Percentiles rank a stretch among this genome's conserved stretches.
phyloP scores from a whole-genome alignment of 116 monocot genomes.

The Trichopus zeylanicus region DNA sequence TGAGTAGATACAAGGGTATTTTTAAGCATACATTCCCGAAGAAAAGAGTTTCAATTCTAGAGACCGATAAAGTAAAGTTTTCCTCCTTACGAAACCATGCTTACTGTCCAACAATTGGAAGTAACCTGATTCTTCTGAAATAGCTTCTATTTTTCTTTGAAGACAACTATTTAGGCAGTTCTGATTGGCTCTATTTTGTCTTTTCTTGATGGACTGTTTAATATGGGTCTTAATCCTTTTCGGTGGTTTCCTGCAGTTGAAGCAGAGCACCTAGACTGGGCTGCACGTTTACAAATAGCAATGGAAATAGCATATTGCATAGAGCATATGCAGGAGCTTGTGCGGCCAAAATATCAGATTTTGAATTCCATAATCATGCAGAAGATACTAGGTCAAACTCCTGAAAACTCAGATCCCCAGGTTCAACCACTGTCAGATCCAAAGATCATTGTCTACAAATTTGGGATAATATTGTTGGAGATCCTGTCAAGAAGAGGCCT shows the following conservation, averaged over 20 bases:
- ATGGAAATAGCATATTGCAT: slow-evolving; percentile 80
- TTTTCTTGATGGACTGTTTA: not conserved
- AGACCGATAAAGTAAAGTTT: too few relatives aligned
- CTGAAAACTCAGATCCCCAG: slow-evolving; percentile 1
- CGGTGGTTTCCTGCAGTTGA: slow-evolving; percentile 34
- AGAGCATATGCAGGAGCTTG: slow-evolving; percentile 55
- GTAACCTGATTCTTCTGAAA: not conserved
- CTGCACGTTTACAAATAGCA: slow-evolving; percentile 40
- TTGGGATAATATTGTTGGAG: slow-evolving; percentile 51
- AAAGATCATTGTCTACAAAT: slow-evolving; percentile 28
- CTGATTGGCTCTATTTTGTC: not conserved
- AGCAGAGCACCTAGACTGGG: slow-evolving; percentile 69
- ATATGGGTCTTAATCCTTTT: not conserved
- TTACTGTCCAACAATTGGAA: too few relatives aligned
- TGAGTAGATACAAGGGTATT: too few relatives aligned
- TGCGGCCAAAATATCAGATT: slow-evolving; percentile 77
- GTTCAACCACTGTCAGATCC: slow-evolving; percentile 5
- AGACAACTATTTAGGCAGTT: not conserved
- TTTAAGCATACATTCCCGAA: too few relatives aligned
- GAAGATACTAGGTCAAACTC: slow-evolving; percentile 13
- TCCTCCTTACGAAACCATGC: too few relatives aligned
- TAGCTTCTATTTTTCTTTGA: not conserved
- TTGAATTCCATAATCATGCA: slow-evolving; percentile 34
- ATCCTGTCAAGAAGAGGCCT: slow-evolving; percentile 39
- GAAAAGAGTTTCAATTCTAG: too few relatives aligned